Evolutionary conservation across 352 stramenopile genomes (phyloP).

Genomic region (Pythium phragmitis): DNA sequence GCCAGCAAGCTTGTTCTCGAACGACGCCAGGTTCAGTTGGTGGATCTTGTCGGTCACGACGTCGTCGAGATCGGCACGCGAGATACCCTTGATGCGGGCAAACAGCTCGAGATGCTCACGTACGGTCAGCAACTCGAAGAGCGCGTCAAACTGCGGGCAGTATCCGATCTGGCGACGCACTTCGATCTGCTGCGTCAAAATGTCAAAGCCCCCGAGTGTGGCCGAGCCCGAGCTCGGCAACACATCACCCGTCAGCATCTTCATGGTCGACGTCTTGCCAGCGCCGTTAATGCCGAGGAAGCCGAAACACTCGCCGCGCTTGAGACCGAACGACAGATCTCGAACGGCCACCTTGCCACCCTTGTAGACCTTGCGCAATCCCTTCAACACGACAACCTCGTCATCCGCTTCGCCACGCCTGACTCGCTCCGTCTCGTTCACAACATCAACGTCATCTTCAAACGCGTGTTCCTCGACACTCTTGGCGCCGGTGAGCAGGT

Average conservation of each 20-base stretch:
- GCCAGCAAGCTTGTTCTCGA: conserved; percentile 68
- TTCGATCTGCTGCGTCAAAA: conserved; percentile 68
- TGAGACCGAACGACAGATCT: conserved; percentile 74
- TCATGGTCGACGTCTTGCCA: conserved; percentile 95
- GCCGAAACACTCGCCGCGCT: conserved; percentile 93
- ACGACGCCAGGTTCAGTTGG: conserved; percentile 66
- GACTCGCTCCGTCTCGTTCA: conserved; percentile 23
- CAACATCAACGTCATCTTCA: conserved; percentile 32
- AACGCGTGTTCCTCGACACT: conserved; percentile 19
- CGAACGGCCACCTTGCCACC: conserved; percentile 76
- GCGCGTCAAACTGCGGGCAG: conserved; percentile 90
- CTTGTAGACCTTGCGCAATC: conserved; percentile 87
- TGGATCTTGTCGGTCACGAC: conserved; percentile 70
- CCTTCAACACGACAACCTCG: conserved; percentile 52
- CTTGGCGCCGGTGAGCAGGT: conserved; percentile 12
- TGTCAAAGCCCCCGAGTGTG: conserved; percentile 68
- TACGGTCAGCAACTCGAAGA: conserved; percentile 85
- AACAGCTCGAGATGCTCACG: conserved; percentile 89
- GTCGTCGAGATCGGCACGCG: conserved; percentile 33
- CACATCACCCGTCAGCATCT: conserved; percentile 92
- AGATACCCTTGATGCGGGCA: conserved; percentile 87
- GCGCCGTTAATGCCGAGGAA: conserved; percentile 95
- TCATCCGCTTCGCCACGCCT: conserved; percentile 27
- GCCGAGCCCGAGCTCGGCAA: conserved; percentile 50
- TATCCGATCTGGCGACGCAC: conserved; percentile 87